Evolutionary conservation across 177 flowering plant genomes (phyloP).

Genomic region (Vitis hybrid): DNA sequence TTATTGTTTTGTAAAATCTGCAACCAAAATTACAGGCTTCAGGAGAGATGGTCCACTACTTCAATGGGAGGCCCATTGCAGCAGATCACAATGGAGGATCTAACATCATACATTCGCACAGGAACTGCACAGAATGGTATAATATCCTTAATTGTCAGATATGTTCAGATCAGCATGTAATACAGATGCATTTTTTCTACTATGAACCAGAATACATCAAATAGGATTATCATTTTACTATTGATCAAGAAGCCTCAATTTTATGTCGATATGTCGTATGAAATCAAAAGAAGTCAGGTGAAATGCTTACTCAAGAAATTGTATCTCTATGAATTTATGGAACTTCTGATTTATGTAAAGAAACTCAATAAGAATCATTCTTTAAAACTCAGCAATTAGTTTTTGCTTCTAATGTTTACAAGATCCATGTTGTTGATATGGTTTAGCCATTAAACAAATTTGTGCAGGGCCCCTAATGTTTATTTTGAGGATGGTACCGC

Average conservation of each 20-base stretch:
- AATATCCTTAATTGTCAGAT: background rate
- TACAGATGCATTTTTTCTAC: background rate
- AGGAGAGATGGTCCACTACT: slow-evolving; percentile 77
- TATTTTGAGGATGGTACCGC: slow-evolving; percentile 72
- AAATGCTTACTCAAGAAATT: no score
- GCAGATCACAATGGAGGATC: slow-evolving; percentile 46
- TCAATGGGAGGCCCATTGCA: slow-evolving; percentile 60
- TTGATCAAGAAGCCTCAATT: no score
- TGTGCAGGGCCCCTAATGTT: slow-evolving; percentile 95
- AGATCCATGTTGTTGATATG: background rate
- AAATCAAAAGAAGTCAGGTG: no score
- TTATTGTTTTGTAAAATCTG: background rate
- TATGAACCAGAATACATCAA: background rate
- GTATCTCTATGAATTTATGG: no score
- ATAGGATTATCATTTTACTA: background rate
- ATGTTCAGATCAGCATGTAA: background rate
- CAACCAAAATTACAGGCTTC: slow-evolving; percentile 47
- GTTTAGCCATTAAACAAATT: background rate
- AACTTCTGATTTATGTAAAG: background rate
- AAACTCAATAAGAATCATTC: background rate
- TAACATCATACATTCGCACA: slow-evolving; percentile 68
- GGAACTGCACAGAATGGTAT: slow-evolving; percentile 87
- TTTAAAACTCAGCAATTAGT: no score
- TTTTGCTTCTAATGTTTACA: background rate
- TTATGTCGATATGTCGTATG: no score